Percentiles rank a stretch among this genome's conserved stretches.
phyloP scores from a whole-genome alignment of 2,329 filamentous ascomycete genomes.

The Capronia epimyces region DNA sequence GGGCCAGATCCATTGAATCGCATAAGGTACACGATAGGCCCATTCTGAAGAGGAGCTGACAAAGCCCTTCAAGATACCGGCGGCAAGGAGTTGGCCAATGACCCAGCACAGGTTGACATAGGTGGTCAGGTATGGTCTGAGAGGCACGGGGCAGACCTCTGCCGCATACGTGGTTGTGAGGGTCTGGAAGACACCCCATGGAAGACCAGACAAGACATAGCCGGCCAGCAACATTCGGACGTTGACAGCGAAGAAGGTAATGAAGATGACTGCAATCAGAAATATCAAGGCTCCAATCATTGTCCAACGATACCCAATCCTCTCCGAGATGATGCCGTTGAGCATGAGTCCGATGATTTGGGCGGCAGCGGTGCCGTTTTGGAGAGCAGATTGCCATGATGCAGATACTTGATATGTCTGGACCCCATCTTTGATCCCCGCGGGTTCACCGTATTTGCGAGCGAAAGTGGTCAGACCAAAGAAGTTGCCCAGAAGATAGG shows the following conservation, averaged over 20 bases:
- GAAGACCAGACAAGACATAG: conserved; percentile 39
- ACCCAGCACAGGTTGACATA: conserved; percentile 41
- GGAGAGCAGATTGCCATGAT: conserved; percentile 44
- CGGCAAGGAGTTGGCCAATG: conserved; percentile 38
- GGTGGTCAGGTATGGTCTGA: conserved; percentile 35
- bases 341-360: conserved; percentile 28
- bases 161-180: conserved; percentile 37
- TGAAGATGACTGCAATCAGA: conserved; percentile 33
- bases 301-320: conserved; percentile 41
- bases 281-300: conserved; percentile 29
- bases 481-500: conserved; percentile 29
- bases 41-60: conserved; percentile 31
- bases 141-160: conserved; percentile 36
- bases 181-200: conserved; percentile 37
- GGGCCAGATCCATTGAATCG: conserved; percentile 33
- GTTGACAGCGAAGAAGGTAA: conserved; percentile 39
- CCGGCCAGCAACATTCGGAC: conserved; percentile 35
- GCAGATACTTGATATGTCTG: conserved; percentile 22
- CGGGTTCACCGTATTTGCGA: conserved; percentile 21
- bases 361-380: conserved; percentile 31
- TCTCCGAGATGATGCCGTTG: conserved; percentile 35
- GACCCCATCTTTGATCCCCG: conserved; percentile 20
- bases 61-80: conserved; percentile 35
- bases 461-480: conserved; percentile 26
- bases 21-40: conserved; percentile 38